phyloP scores from a whole-genome alignment of 768 basidiomycete genomes.

The Agrocybe pediades region DNA sequence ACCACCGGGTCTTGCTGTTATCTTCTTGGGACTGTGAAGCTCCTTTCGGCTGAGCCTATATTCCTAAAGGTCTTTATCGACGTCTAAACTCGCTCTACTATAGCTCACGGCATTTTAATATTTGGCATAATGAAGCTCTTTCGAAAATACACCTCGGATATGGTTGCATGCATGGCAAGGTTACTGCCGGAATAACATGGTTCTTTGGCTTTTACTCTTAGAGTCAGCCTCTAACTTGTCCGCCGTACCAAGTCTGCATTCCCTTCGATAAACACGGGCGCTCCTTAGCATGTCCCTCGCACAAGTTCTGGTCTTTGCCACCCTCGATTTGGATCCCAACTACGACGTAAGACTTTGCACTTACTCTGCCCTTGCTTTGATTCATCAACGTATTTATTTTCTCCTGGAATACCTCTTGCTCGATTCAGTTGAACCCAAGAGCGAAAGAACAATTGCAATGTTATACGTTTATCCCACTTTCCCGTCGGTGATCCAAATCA shows the following conservation, averaged over 20 bases:
- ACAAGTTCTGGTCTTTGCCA: neutral
- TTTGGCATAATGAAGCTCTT: neutral
- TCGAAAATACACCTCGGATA: neutral
- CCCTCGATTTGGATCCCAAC: neutral
- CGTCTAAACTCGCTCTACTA: neutral
- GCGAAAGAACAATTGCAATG: neutral
- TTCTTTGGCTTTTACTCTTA: neutral
- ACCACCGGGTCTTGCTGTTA: neutral
- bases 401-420: too few species aligned
- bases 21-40: neutral
- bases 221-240: neutral
- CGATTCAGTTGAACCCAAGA: neutral
- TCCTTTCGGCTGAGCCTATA: neutral
- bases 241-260: neutral
- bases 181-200: neutral
- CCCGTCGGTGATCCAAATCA: constrained; percentile 24
- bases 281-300: neutral
- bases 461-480: constrained; percentile 6
- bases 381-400: neutral
- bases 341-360: neutral
- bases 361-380: neutral
- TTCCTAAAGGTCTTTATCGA: neutral
- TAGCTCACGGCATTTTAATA: constrained; percentile 3
- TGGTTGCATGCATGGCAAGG: neutral
- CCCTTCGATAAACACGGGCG: neutral